A percentile compares a stretch with the other conserved stretches of the same genome.
These are phyloP conservation scores for Haematococcus sp. DNA, from an alignment of 139 green algal species.

Conservation along the genomic window DNA sequence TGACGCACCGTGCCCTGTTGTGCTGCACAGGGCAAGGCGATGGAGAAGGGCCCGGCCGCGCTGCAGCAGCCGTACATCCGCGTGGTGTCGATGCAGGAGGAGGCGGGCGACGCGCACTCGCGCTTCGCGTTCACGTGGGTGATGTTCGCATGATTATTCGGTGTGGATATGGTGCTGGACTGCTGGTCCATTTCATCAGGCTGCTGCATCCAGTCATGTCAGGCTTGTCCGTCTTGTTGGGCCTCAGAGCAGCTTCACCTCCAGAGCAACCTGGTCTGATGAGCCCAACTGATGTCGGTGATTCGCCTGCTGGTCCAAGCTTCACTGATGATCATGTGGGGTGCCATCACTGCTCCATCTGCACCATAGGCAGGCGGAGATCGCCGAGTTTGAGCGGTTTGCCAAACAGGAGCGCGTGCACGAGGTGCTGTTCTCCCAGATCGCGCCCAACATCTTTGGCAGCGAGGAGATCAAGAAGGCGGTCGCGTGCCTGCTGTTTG, in stretches of 20 bases:
- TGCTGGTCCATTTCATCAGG: too few relatives aligned
- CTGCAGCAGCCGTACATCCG: constrained; percentile 94
- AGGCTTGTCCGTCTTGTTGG: neutral
- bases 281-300: too few relatives aligned
- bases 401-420: constrained; percentile 68
- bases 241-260: too few relatives aligned
- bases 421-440: constrained; percentile 68
- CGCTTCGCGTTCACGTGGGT: constrained; percentile 71
- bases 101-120: constrained; percentile 72
- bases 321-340: too few relatives aligned
- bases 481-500: constrained; percentile 94
- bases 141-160: neutral
- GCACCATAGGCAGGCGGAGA: constrained; percentile 66
- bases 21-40: constrained; percentile 31
- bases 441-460: constrained; percentile 97
- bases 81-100: constrained; percentile 79
- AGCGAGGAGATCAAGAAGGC: constrained; percentile 93
- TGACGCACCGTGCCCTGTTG: neutral
- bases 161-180: neutral
- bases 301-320: too few relatives aligned
- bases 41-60: constrained; percentile 56
- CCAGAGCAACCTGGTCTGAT: too few relatives aligned
- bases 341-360: too few relatives aligned
- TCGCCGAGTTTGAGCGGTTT: constrained; percentile 87
- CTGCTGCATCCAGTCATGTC: too few relatives aligned